Evolutionary conservation across 495 filamentous ascomycete genomes (phyloP), one percentile per base, ranked within the genome.

Genomic region (Podospora tetraspora): DNA sequence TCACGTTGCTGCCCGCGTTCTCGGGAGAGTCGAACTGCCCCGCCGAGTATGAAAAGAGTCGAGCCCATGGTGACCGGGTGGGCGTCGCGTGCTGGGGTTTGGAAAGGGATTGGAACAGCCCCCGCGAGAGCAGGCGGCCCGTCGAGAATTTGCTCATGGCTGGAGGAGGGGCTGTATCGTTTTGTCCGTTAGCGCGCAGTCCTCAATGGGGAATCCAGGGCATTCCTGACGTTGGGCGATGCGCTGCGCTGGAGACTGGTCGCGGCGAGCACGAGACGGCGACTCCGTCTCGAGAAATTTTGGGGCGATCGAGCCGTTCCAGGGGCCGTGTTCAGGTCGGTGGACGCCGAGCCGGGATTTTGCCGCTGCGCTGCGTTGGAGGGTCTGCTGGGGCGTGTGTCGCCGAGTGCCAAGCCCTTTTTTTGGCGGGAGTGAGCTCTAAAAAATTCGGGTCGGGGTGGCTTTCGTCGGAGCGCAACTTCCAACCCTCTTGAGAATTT

Each of bases 121-220:
- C 75, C 64, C 76, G 79, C 76, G 78, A 81, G 78, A 84, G 60
- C 22, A 84, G 78, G 73, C 83, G 83, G 73, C 76, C 74, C 66
- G 79, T 73, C 58, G 71, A 70, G 63, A 79, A 74, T 65, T 75
- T 76, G 68, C 76, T 83, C 84, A 86, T 86, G 57, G 69, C 69
- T 43, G 30, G 52, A 21, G 8, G 56, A n/a, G 63, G 9, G 52
- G 63, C 12, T 65, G 37, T 24, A 21, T 59, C 58, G 56, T 66
- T n/a, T 21, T 7, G 3, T 67, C 57, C 43, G 43, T 52, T 52
- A 52, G 43, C 43, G 19, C 43, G 43, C 43, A n/a, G 43, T n/a
- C 19, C 43, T 52, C 43, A 52, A 52, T n/a, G 16, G 43, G 43
- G 16, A n/a, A 8, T 52, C 43, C 43, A 52, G 43, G 43, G 43